Conservation (phyloP, 1,284 basidiomycete genomes). For the Boletus hoseneyae region DNA sequence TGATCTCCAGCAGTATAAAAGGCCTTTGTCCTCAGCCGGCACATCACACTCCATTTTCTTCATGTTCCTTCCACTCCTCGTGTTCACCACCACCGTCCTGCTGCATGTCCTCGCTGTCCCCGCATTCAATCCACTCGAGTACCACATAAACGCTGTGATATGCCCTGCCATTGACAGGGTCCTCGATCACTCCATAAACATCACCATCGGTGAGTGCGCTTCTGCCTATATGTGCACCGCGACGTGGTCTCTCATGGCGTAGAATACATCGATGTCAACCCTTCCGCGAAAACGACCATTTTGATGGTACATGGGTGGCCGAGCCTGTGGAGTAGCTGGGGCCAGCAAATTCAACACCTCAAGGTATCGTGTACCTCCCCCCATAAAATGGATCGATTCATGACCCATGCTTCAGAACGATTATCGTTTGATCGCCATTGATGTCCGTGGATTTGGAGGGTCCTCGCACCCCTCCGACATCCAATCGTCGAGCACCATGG, state of each 20-base stretch:
- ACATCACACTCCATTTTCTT: background rate
- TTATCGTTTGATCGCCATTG: conserved; percentile 56
- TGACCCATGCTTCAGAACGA: conserved; percentile 11
- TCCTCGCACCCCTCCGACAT: conserved; percentile 63
- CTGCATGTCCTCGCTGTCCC: conserved; percentile 3
- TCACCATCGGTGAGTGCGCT: conserved; percentile 37
- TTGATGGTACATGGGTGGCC: conserved; percentile 76
- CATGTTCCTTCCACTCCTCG: conserved; percentile 9
- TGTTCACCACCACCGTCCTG: conserved; percentile 8
- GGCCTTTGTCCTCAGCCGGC: background rate
- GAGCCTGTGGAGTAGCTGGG: conserved; percentile 68
- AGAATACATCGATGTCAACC: conserved; percentile 68
- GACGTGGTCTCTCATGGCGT: background rate
- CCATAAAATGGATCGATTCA: background rate
- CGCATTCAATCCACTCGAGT: conserved; percentile 40
- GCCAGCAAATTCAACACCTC: conserved; percentile 62
- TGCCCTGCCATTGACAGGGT: conserved; percentile 41
- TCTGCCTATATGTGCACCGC: conserved; percentile 1
- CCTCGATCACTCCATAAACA: conserved; percentile 28
- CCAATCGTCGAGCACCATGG: conserved; percentile 53
- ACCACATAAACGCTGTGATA: conserved; percentile 32
- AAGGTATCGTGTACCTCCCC: conserved; percentile 35
- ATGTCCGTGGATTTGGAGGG: conserved; percentile 64
- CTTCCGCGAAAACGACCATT: conserved; percentile 45
- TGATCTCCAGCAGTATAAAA: conserved; percentile 3